Evolutionary conservation across 2,329 filamentous ascomycete genomes (phyloP).

Genomic region (Sclerotinia sclerotiorum): DNA sequence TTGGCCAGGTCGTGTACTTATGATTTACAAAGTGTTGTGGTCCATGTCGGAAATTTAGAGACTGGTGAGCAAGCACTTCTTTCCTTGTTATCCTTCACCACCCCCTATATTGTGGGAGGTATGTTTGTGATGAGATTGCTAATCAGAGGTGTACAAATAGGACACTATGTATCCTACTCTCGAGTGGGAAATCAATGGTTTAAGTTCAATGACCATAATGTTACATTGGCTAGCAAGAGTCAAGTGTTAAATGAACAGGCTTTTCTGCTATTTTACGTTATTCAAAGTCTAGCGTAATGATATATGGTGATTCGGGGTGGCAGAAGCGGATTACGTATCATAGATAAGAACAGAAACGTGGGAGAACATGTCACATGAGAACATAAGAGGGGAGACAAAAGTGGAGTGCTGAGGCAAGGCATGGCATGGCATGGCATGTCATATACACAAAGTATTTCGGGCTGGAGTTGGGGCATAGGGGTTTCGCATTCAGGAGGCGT

Average conservation of each 20-base stretch:
- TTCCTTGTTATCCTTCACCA: neutral
- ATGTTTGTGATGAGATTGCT: slow-evolving; percentile 50
- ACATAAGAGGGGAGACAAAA: neutral
- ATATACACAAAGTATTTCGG: neutral
- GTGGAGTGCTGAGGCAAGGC: neutral
- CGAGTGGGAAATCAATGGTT: slow-evolving; percentile 66
- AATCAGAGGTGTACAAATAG: slow-evolving; percentile 55
- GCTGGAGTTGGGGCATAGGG: neutral
- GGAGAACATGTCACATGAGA: neutral
- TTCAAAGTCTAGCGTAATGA: slow-evolving; percentile 51
- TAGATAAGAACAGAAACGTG: neutral
- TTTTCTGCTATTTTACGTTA: slow-evolving; percentile 86
- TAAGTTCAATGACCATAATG: slow-evolving; percentile 91
- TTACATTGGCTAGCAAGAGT: slow-evolving; percentile 77
- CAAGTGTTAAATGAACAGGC: slow-evolving; percentile 85
- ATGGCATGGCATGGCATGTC: neutral
- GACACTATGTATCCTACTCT: slow-evolving; percentile 26
- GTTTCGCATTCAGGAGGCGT: slow-evolving; percentile 13
- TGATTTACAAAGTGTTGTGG: slow-evolving; percentile 84
- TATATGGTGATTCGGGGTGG: neutral
- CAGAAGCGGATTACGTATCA: neutral
- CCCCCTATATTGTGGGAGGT: too few species aligned
- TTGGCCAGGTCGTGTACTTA: slow-evolving; percentile 71
- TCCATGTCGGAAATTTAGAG: slow-evolving; percentile 90
- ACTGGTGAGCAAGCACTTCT: slow-evolving; percentile 51